Base-by-base conservation (phyloP, 352 stramenopile genomes). In the Lagenidium sp. region DNA sequence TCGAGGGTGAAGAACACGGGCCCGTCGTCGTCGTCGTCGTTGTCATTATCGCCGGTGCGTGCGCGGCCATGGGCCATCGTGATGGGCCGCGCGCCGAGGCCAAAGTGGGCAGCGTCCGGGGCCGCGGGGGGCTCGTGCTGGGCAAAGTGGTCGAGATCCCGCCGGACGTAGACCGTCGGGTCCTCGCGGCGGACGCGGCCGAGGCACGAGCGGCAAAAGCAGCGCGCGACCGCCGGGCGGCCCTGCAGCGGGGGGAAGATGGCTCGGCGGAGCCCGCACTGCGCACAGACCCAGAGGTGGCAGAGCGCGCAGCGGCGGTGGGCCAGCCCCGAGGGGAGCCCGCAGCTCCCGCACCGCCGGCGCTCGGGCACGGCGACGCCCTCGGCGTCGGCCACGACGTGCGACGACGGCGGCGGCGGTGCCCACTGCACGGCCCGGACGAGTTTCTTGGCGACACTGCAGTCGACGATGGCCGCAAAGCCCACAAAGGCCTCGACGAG, bases 141-240 rank as follows among this genome's bases (percentile, higher is more conserved):
- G n/a, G 55, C 53, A 44, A 61, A 61, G 39, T 50, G 41, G 23
- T 61, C 51, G 4, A 70, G 57, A 39, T 86, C 70, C 13, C 55
- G 52, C 2, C 61, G 46, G 6, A 67, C 66, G 21, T 78, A 84
- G 29, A 65, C 36, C 21, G 60, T 61, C 16, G 71, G 56, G 48
- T 86, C 68, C 29, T 79, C 63, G 7, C 53, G 66, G 18, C 77
- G 35, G 28, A 84, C 64, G 23, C 65, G 78, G 20, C 50, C 50
- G 22, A 82, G 51, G 39, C 74, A 86, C 38, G 65, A 51, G 31
- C 68, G 67, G 41, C 74, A 86, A 35, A 86, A 81, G 53, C 70
- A 83, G 6, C 68, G 64, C 1, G 70, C 51, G 0, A 67, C 31
- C 4, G 51, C 44, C 0, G 54, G 47, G 2, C 50, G 40, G 0